These are phyloP conservation scores for Xylariaceae sp. DNA, from an alignment of 2,329 filamentous ascomycete genomes.

Conservation along the genomic window DNA sequence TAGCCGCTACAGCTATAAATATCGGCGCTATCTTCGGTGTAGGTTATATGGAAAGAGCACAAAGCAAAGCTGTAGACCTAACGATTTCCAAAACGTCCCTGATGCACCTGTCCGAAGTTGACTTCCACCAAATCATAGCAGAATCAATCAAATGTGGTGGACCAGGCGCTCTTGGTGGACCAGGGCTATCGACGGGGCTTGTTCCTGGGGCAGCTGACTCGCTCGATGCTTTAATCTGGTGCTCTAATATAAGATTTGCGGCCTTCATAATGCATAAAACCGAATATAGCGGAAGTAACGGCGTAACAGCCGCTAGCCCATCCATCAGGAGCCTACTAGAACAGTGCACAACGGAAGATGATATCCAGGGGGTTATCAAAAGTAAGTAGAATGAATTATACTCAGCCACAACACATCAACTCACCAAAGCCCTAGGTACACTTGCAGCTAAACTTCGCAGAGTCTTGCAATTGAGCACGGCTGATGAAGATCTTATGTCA, in stretches of 20 bases:
- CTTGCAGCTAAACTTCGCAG: slow-evolving; percentile 22
- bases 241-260: slow-evolving; percentile 27
- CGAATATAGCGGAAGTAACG: background rate
- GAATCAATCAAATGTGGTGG: slow-evolving; percentile 37
- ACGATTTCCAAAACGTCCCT: slow-evolving; percentile 31
- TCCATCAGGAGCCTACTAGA: background rate
- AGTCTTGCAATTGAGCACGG: slow-evolving; percentile 15
- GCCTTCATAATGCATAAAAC: slow-evolving; percentile 16
- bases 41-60: slow-evolving; percentile 26
- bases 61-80: slow-evolving; percentile 18
- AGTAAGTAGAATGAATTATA: background rate
- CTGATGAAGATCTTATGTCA: slow-evolving; percentile 26
- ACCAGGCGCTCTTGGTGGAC: slow-evolving; percentile 17
- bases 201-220: slow-evolving; percentile 6
- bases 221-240: slow-evolving; percentile 21
- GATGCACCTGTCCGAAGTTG: slow-evolving; percentile 40
- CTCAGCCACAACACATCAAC: slow-evolving; percentile 10
- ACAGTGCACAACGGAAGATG: background rate
- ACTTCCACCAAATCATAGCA: slow-evolving; percentile 40
- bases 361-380: background rate
- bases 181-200: slow-evolving; percentile 27
- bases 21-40: slow-evolving; percentile 41
- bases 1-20: slow-evolving; percentile 42
- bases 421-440: slow-evolving; percentile 1
- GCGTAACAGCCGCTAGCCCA: background rate